phyloP scores from a whole-genome alignment of 805 yeast species.

The Clavispora vitiphila region DNA sequence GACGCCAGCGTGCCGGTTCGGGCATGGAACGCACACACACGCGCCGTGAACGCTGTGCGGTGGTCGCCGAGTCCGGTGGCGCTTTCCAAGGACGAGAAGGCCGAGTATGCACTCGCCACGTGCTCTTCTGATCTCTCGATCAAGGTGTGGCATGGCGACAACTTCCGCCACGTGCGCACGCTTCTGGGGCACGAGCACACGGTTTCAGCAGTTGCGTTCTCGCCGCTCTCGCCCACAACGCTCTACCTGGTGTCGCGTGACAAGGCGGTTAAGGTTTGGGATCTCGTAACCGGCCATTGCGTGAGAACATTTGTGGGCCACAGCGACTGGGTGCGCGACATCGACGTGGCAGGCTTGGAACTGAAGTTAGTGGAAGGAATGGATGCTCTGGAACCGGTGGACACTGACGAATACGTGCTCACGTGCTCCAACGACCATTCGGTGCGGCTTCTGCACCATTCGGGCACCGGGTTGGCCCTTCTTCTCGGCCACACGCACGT shows the following conservation, averaged over 20 bases:
- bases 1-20: constrained; percentile 53
- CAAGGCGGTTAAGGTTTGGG: constrained; percentile 59
- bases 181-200: constrained; percentile 86
- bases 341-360: constrained; percentile 38
- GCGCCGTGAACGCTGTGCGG: constrained; percentile 53
- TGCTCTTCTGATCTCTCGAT: constrained; percentile 52
- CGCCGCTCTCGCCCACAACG: constrained; percentile 39
- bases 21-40: constrained; percentile 70
- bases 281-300: constrained; percentile 63
- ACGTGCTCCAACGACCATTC: constrained; percentile 80
- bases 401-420: constrained; percentile 52
- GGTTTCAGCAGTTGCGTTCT: constrained; percentile 59
- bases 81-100: constrained; percentile 31
- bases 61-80: constrained; percentile 45
- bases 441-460: constrained; percentile 58
- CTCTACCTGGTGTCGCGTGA: constrained; percentile 65
- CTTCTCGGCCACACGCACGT: constrained; percentile 81
- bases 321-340: constrained; percentile 79
- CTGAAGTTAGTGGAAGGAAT: constrained; percentile 18
- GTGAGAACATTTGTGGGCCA: constrained; percentile 67
- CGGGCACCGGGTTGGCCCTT: constrained; percentile 63
- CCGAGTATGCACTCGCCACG: constrained; percentile 39
- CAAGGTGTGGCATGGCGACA: constrained; percentile 66
- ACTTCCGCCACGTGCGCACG: constrained; percentile 51
- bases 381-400: background rate